These are phyloP conservation scores for Sarcocystis neurona DNA, from an alignment of 169 alveolate species.

Conservation along the genomic window DNA sequence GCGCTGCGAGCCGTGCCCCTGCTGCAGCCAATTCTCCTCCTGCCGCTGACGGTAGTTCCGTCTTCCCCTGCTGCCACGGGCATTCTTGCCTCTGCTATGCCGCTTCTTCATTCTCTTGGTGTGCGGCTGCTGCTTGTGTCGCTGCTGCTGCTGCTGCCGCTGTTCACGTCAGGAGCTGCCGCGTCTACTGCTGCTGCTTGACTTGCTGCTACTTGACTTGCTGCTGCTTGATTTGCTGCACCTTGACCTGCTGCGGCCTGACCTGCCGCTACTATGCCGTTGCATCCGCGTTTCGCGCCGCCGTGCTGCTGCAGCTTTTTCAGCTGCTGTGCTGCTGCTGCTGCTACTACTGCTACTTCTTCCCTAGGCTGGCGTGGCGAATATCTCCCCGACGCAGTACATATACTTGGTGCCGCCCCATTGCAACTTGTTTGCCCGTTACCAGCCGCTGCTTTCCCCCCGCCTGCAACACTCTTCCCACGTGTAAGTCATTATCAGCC, in stretches of 20 bases:
- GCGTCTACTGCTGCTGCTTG: neutral
- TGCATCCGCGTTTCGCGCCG: neutral
- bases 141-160: constrained; percentile 9
- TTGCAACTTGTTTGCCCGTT: neutral
- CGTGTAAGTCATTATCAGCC: neutral
- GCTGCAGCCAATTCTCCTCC: no score
- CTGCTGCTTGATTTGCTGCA: neutral
- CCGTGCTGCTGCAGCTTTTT: neutral
- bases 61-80: no score
- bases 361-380: neutral
- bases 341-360: neutral
- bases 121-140: neutral
- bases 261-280: neutral
- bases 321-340: no score
- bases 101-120: no score
- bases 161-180: neutral
- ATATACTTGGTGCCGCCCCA: neutral
- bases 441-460: neutral
- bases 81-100: no score
- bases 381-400: neutral
- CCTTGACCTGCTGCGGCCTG: neutral
- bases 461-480: neutral
- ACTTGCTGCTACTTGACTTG: neutral
- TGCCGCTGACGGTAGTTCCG: no score
- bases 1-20: no score